phyloP scores from a whole-genome alignment of 2,329 filamentous ascomycete species.

The Aspergillus tamarii region DNA sequence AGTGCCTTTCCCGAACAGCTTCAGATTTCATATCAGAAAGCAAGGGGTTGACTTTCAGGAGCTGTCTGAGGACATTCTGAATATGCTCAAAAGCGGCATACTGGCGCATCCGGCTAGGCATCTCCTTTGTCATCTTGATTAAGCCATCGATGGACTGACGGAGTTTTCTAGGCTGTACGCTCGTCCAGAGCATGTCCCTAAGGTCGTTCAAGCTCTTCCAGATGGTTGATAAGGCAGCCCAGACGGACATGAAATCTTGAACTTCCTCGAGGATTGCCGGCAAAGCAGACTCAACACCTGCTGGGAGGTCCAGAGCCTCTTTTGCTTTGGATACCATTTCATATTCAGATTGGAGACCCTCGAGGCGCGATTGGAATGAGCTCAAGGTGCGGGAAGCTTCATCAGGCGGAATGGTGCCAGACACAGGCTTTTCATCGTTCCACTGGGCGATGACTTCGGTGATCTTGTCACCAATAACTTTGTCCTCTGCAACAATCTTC shows the following conservation, averaged over 20 bases:
- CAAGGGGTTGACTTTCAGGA: slow-evolving; percentile 87
- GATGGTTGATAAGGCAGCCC: slow-evolving; percentile 92
- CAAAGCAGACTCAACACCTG: slow-evolving; percentile 78
- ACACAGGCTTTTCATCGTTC: slow-evolving; percentile 96
- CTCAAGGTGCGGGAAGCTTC: slow-evolving; percentile 81
- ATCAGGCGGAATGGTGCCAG: slow-evolving; percentile 87
- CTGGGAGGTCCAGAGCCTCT: slow-evolving; percentile 88
- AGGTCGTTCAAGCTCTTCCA: slow-evolving; percentile 97
- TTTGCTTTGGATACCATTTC: slow-evolving; percentile 96
- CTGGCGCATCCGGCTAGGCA: slow-evolving; percentile 98
- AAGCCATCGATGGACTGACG: slow-evolving; percentile 85
- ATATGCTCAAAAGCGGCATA: slow-evolving; percentile 99
- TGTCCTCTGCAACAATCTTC: slow-evolving; percentile 93
- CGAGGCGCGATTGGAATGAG: slow-evolving; percentile 82
- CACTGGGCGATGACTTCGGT: slow-evolving; percentile 81
- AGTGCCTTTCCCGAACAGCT: slow-evolving; percentile 93
- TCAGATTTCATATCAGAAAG: slow-evolving; percentile 93
- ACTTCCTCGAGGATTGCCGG: slow-evolving; percentile 90
- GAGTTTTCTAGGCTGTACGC: slow-evolving; percentile 91
- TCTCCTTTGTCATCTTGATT: slow-evolving; percentile 98
- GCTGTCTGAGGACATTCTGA: slow-evolving; percentile 82
- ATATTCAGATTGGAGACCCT: slow-evolving; percentile 80
- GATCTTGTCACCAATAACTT: slow-evolving; percentile 86
- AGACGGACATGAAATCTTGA: slow-evolving; percentile 98
- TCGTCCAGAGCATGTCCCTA: slow-evolving; percentile 90